These are phyloP conservation scores for Dysphania ambrosioides DNA, from an alignment of 148 eudicot species.

Conservation along the genomic window DNA sequence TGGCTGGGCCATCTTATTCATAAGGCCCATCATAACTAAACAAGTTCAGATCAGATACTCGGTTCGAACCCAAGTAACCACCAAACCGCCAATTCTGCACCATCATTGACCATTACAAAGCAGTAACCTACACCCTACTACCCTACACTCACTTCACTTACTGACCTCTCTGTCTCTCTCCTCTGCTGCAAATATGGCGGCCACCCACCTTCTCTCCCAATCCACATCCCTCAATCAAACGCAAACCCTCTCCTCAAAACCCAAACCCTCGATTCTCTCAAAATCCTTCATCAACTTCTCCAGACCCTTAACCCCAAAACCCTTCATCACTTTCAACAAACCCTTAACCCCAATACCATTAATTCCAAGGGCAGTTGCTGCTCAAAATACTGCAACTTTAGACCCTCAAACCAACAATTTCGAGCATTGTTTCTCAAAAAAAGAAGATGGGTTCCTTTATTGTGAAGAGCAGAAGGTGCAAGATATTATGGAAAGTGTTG, in stretches of 20 bases:
- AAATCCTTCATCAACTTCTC: slow-evolving; percentile 21
- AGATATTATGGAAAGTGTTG: slow-evolving; percentile 72
- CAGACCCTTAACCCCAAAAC: slow-evolving; percentile 26
- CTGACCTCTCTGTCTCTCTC: not conserved
- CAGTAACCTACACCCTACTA: not conserved
- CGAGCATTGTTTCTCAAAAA: slow-evolving; percentile 55
- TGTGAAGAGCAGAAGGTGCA: slow-evolving; percentile 78
- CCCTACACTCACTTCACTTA: not conserved
- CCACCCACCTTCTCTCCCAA: slow-evolving; percentile 46
- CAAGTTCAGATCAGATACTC: not conserved
- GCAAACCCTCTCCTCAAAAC: slow-evolving; percentile 26
- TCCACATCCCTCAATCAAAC: slow-evolving; percentile 31
- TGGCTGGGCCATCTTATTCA: not conserved
- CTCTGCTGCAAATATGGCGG: slow-evolving; percentile 44
- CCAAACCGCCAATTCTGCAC: not conserved
- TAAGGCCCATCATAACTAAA: not conserved
- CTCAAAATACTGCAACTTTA: slow-evolving; percentile 32
- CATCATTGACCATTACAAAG: slow-evolving; percentile 2
- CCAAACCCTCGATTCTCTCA: slow-evolving; percentile 20
- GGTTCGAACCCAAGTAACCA: slow-evolving; percentile 2
- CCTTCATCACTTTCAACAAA: slow-evolving; percentile 22
- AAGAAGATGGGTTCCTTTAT: slow-evolving; percentile 74
- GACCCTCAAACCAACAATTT: slow-evolving; percentile 33
- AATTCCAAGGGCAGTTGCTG: slow-evolving; percentile 40
- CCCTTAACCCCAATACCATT: slow-evolving; percentile 29